Evolutionary conservation across 31 red algal genomes (phyloP).

Genomic region (Endocladia muricata): DNA sequence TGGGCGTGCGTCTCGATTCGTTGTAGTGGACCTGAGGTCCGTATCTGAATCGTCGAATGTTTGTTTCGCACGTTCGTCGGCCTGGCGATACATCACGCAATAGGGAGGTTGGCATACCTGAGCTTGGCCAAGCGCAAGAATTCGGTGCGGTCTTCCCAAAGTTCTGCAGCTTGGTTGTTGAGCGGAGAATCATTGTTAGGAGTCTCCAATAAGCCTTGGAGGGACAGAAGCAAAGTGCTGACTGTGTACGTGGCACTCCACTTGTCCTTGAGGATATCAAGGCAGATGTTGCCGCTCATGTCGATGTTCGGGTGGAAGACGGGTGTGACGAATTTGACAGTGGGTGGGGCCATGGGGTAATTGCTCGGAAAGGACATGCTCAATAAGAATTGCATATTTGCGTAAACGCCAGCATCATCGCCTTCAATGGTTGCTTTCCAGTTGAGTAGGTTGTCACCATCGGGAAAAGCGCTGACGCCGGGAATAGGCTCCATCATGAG

Average conservation of each 20-base stretch:
- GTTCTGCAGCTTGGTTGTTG: constrained; percentile 84
- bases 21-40: too few relatives aligned
- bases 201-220: constrained; percentile 79
- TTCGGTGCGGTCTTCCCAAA: constrained; percentile 65
- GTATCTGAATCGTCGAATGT: too few relatives aligned
- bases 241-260: constrained; percentile 89
- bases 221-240: constrained; percentile 66
- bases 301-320: constrained; percentile 97
- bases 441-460: constrained; percentile 56
- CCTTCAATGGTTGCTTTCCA: constrained; percentile 76
- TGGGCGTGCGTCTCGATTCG: too few relatives aligned
- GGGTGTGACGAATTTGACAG: constrained; percentile 81
- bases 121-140: constrained; percentile 53
- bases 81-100: too few relatives aligned
- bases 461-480: constrained; percentile 83
- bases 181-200: constrained; percentile 89
- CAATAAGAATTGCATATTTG: constrained; percentile 69
- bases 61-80: too few relatives aligned
- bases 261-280: constrained; percentile 94
- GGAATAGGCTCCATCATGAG: constrained; percentile 84
- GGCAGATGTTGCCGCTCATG: constrained; percentile 87
- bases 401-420: constrained; percentile 50
- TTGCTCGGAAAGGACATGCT: constrained; percentile 50
- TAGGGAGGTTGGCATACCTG: constrained; percentile 61
- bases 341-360: constrained; percentile 79